Percentiles rank a stretch among this genome's conserved stretches.
Conservation (phyloP, 2,329 filamentous ascomycete genomes). For the Lachnellula subtilissima region DNA sequence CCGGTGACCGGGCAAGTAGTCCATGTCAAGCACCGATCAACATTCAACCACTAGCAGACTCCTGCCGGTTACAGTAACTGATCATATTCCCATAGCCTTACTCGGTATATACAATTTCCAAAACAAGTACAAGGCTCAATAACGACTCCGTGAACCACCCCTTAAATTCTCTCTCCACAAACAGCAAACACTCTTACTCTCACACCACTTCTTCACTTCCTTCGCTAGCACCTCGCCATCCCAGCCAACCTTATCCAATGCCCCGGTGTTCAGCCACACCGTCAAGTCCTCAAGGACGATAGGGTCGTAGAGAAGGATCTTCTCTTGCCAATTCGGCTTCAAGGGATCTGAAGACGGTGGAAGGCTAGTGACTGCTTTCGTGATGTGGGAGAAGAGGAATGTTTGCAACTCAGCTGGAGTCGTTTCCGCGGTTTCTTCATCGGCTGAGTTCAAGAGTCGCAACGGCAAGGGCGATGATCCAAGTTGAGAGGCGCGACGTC, state of each 20-base stretch:
- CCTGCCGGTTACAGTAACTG: not conserved
- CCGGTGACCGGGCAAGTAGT: too few species aligned
- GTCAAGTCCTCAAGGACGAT: constrained; percentile 84
- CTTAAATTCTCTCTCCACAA: constrained; percentile 50
- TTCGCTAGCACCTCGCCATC: constrained; percentile 58
- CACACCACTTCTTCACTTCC: constrained; percentile 85
- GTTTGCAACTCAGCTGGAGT: constrained; percentile 39
- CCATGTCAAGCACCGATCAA: not conserved
- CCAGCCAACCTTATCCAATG: constrained; percentile 56
- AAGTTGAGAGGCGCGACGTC: constrained; percentile 17
- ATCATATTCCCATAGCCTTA: not conserved
- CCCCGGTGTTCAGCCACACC: constrained; percentile 72
- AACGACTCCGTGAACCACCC: constrained; percentile 24
- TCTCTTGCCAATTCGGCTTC: constrained; percentile 76
- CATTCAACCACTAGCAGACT: not conserved
- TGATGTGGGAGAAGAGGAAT: constrained; percentile 48
- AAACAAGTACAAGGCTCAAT: constrained; percentile 12
- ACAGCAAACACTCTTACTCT: constrained; percentile 80
- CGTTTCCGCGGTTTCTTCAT: constrained; percentile 9
- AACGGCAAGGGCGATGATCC: constrained; percentile 14
- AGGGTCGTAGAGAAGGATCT: constrained; percentile 89
- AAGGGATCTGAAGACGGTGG: constrained; percentile 45
- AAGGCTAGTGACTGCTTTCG: constrained; percentile 47
- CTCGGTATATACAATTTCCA: not conserved
- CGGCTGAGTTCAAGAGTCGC: constrained; percentile 3